Percentiles rank a stretch among this genome's conserved stretches.
Conservation (phyloP, 2,329 filamentous ascomycete species). For the Aspergillus fumigatus region DNA sequence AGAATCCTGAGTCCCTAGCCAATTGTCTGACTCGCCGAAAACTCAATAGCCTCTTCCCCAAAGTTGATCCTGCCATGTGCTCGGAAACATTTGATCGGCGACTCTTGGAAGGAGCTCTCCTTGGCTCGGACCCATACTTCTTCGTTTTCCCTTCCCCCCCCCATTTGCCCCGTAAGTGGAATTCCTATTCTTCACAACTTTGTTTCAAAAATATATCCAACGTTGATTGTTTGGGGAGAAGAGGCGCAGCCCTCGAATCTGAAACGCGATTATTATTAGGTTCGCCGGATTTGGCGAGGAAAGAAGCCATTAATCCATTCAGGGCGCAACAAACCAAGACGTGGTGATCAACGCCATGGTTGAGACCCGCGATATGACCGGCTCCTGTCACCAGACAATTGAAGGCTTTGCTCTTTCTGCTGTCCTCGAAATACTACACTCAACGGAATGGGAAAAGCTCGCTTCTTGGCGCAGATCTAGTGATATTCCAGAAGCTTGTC, state of each 20-base stretch:
- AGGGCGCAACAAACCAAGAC: conserved; percentile 3
- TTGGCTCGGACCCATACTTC: too few species aligned
- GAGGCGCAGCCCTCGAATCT: conserved; percentile 6
- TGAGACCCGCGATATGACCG: neutral
- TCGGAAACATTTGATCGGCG: neutral
- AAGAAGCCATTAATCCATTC: neutral
- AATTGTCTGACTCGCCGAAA: neutral
- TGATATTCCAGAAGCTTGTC: conserved; percentile 13
- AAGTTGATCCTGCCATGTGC: neutral
- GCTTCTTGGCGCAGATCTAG: conserved; percentile 4
- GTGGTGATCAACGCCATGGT: neutral
- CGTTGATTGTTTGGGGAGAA: neutral
- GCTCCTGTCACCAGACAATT: conserved; percentile 8
- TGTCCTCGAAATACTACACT: neutral
- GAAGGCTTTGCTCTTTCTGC: neutral
- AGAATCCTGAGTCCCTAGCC: neutral
- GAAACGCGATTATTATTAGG: conserved; percentile 10
- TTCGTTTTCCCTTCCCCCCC: neutral
- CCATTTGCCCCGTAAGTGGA: neutral
- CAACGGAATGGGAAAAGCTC: conserved; percentile 9
- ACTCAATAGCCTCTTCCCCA: conserved; percentile 1
- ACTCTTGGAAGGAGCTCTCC: neutral
- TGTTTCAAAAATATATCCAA: conserved; percentile 1
- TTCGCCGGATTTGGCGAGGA: neutral
- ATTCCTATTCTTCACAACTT: neutral